phyloP scores from a whole-genome alignment of 192 early-diverging fungal genomes.

The Mortierella alpina region DNA sequence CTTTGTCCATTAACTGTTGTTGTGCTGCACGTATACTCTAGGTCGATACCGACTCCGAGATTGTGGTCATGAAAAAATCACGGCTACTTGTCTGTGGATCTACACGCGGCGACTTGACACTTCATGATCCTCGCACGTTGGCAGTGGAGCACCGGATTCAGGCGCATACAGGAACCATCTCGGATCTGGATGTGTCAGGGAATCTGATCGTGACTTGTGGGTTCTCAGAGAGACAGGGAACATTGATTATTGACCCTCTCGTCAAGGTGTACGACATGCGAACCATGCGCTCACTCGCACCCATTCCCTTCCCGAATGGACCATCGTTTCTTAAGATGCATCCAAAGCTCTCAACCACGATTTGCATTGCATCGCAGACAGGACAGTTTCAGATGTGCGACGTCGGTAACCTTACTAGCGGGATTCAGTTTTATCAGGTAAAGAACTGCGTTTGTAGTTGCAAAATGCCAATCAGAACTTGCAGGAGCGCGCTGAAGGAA shows the following conservation, averaged over 20 bases:
- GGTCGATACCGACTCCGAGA: slow-evolving; percentile 60
- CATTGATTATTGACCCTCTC: slow-evolving; percentile 77
- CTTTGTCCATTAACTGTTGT: background rate
- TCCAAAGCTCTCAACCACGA: slow-evolving; percentile 71
- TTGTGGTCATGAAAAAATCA: slow-evolving; percentile 75
- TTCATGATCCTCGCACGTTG: slow-evolving; percentile 75
- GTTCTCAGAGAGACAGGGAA: slow-evolving; percentile 69
- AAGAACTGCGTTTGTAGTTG: background rate
- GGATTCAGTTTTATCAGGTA: slow-evolving; percentile 64
- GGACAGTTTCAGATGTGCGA: slow-evolving; percentile 80
- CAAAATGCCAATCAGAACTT: background rate
- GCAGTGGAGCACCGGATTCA: slow-evolving; percentile 71
- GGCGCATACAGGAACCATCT: slow-evolving; percentile 82
- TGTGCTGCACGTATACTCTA: background rate
- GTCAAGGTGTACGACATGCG: slow-evolving; percentile 89
- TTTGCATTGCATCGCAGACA: slow-evolving; percentile 72
- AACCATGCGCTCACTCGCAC: slow-evolving; percentile 73
- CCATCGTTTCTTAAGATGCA: slow-evolving; percentile 80
- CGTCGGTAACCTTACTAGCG: slow-evolving; percentile 59
- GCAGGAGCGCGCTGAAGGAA: too few species aligned
- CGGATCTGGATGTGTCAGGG: slow-evolving; percentile 80
- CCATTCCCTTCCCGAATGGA: slow-evolving; percentile 75
- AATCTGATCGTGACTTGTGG: slow-evolving; percentile 83
- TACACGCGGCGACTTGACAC: slow-evolving; percentile 68
- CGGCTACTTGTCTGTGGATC: slow-evolving; percentile 73